Evolutionary conservation across 768 basidiomycete genomes (phyloP), one percentile per base, ranked within the genome.

Genomic region (Rhizopogon vinicolor): DNA sequence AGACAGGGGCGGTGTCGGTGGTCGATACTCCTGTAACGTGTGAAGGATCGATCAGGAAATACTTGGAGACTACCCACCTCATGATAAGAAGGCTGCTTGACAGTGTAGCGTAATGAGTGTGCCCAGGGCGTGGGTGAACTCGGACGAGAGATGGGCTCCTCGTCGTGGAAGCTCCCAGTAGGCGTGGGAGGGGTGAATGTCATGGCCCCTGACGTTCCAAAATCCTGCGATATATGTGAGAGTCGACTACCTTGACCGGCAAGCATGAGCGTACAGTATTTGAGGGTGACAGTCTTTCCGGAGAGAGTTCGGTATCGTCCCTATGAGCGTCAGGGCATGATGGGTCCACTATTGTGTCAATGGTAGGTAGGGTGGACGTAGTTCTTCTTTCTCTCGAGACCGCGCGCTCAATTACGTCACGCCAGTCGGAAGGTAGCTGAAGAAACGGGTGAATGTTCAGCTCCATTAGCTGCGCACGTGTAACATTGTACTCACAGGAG

Each of bases 1-100:
- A 18, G 73, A 75, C 25, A 82, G 66, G 28, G 82, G 82, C 3
- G 82, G 82, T 1, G 82, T 84, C 5, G 82, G 82, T 43, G 82
- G 81, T n/a, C 82, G 76, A 64, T 81, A 84, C 35, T 73, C 66
- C 82, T 82, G 53, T 4, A 48, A 14, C 62, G 41, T 33, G 41
- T 44, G 54, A 51, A 58, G 48, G 16, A 35, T 37, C 33, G 37
- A 37, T 49, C 48, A 19, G 48, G 48, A 37, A 25, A 37, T 37
- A 49, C 16, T 22, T 10, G 22, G 10, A 37, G 10, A 28, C 44
- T 48, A 56, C 69, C 57, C 56, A 71, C 71, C 7, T 52, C 57
- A 51, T 65, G 69, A 43, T 49, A 49, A 49, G 35, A 37, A 19
- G 48, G 48, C 22, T 22, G 48, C 35, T 33, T 35, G 22, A 14